Conservation (phyloP, 1,284 basidiomycete genomes). For the Porphyrellus sp. region DNA sequence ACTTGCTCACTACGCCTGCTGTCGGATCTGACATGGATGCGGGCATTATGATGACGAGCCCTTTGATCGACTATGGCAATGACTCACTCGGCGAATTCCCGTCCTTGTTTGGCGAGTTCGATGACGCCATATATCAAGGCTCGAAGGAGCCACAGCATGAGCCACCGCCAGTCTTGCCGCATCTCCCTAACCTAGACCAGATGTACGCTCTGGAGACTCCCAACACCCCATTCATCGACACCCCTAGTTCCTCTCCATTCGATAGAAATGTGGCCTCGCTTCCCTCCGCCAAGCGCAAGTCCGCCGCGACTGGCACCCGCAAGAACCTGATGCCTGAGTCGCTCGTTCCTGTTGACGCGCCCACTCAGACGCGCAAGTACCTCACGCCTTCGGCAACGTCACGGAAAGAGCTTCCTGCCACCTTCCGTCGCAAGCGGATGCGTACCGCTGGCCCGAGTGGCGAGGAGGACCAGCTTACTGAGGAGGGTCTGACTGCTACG, state of each 20-base stretch:
- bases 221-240: slow-evolving; percentile 42
- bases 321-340: slow-evolving; percentile 49
- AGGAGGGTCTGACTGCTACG: slow-evolving; percentile 44
- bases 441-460: slow-evolving; percentile 51
- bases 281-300: slow-evolving; percentile 31
- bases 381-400: slow-evolving; percentile 55
- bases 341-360: slow-evolving; percentile 55
- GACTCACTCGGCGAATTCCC: slow-evolving; percentile 37
- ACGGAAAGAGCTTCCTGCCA: slow-evolving; percentile 52
- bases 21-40: slow-evolving; percentile 40
- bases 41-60: slow-evolving; percentile 41
- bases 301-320: slow-evolving; percentile 47
- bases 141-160: slow-evolving; percentile 20
- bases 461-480: slow-evolving; percentile 47
- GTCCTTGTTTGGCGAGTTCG: slow-evolving; percentile 23
- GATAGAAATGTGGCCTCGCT: slow-evolving; percentile 17
- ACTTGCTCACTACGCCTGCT: slow-evolving; percentile 55
- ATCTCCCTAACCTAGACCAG: slow-evolving; percentile 35
- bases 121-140: slow-evolving; percentile 3
- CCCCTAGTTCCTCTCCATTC: slow-evolving; percentile 38
- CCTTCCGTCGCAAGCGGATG: slow-evolving; percentile 56
- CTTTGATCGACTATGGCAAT: slow-evolving; percentile 30
- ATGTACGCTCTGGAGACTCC: slow-evolving; percentile 46
- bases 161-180: slow-evolving; percentile 10
- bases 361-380: slow-evolving; percentile 57